A percentile compares a stretch with the other conserved stretches of the same genome.
Conservation (phyloP, 1,139 yeast species). For the Saccharomycopsis hybrid region DNA sequence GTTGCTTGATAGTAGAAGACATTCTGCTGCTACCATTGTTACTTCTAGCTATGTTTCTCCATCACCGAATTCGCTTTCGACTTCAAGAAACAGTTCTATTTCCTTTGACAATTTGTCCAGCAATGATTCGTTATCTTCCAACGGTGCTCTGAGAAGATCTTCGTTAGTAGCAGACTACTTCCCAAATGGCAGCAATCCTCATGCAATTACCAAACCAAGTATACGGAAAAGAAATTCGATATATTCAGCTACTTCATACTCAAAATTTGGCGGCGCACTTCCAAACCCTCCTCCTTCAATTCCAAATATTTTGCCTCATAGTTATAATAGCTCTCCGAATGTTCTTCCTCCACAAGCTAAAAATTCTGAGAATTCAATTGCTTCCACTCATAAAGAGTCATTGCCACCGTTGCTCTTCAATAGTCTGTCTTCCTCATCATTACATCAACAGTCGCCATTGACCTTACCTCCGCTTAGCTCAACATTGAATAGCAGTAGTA, state of each 20-base stretch:
- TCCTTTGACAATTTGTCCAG: conserved; percentile 16
- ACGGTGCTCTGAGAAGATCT: conserved; percentile 14
- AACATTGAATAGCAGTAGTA: not conserved
- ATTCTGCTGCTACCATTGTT: conserved; percentile 18
- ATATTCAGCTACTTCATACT: not conserved
- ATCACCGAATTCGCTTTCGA: conserved; percentile 12
- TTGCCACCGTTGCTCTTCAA: conserved; percentile 2
- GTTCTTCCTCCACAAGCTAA: not conserved
- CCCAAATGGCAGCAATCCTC: not conserved
- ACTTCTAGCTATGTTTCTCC: conserved; percentile 13
- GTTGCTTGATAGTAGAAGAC: conserved; percentile 14
- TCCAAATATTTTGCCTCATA: not conserved
- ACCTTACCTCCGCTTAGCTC: conserved; percentile 6
- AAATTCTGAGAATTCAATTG: not conserved
- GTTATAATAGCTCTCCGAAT: not conserved
- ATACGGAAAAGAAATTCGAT: not conserved
- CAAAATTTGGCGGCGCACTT: not conserved
- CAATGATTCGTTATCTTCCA: conserved; percentile 13
- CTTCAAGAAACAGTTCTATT: conserved; percentile 13
- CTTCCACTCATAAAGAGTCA: not conserved
- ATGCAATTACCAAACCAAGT: not conserved
- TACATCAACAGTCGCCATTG: not conserved
- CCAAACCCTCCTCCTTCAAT: not conserved
- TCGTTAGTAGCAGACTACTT: not conserved
- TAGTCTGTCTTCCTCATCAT: not conserved